A percentile compares a stretch with the other conserved stretches of the same genome.
phyloP scores from a whole-genome alignment of 1,284 basidiomycete species.

The Trametes sp. region DNA sequence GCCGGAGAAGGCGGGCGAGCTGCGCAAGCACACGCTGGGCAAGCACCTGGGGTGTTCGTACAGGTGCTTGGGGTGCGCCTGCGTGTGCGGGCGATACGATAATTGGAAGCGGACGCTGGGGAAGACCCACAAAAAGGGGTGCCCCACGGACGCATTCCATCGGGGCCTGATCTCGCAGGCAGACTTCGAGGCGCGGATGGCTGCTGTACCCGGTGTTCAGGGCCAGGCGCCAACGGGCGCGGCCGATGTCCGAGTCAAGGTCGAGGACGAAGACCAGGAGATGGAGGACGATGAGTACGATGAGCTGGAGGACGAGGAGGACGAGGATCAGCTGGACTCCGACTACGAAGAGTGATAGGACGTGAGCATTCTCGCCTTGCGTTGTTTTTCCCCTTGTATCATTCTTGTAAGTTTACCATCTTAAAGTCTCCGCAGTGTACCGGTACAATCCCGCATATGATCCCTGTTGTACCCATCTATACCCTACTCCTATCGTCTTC shows the following conservation, averaged over 20 bases:
- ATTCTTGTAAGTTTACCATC: too few species aligned
- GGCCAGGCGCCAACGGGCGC: not conserved
- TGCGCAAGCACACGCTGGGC: constrained; percentile 25
- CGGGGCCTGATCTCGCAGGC: constrained; percentile 12
- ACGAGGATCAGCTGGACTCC: too few species aligned
- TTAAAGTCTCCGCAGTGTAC: too few species aligned
- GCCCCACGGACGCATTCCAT: not conserved
- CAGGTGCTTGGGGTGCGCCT: constrained; percentile 18
- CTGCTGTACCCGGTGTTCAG: not conserved
- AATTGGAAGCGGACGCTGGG: constrained; percentile 20
- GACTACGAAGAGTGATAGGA: not conserved
- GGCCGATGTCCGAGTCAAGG: not conserved
- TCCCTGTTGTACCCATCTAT: too few species aligned
- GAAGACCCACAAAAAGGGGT: constrained; percentile 18
- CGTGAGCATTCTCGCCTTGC: too few species aligned
- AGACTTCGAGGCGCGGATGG: constrained; percentile 1
- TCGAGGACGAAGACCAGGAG: too few species aligned
- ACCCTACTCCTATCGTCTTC: too few species aligned
- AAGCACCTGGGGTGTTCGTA: constrained; percentile 20
- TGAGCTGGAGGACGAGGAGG: too few species aligned
- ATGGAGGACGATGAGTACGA: too few species aligned
- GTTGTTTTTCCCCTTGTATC: too few species aligned
- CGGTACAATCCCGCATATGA: too few species aligned
- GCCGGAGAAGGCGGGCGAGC: constrained; percentile 9
- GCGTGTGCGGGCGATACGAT: not conserved